These are phyloP conservation scores for Trichoderma sp. DNA, from an alignment of 2,329 filamentous ascomycete species.

Conservation along the genomic window DNA sequence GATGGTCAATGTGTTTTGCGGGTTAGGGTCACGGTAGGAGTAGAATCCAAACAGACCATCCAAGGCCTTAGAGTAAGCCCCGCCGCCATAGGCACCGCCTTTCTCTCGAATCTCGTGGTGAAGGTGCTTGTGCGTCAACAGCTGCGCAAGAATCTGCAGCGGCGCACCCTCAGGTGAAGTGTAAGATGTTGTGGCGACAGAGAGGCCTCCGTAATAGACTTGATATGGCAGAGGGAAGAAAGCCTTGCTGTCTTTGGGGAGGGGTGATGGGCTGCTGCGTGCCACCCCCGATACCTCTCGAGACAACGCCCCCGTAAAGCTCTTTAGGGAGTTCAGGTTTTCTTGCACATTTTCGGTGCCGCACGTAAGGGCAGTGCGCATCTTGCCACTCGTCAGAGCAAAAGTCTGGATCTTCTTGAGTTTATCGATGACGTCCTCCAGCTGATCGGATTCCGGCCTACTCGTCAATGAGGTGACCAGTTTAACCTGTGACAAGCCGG, in stretches of 20 bases:
- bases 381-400: slow-evolving; percentile 64
- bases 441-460: slow-evolving; percentile 63
- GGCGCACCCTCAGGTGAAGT: slow-evolving; percentile 70
- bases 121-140: slow-evolving; percentile 92
- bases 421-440: slow-evolving; percentile 74
- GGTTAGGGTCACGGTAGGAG: slow-evolving; percentile 95
- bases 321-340: slow-evolving; percentile 68
- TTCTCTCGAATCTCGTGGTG: slow-evolving; percentile 98
- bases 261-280: slow-evolving; percentile 30
- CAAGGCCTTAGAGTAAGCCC: slow-evolving; percentile 75
- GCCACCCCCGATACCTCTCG: slow-evolving; percentile 40
- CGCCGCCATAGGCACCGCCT: slow-evolving; percentile 91
- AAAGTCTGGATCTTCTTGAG: slow-evolving; percentile 81
- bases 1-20: slow-evolving; percentile 79
- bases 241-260: slow-evolving; percentile 60
- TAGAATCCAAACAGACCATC: slow-evolving; percentile 92
- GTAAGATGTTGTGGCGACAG: slow-evolving; percentile 81
- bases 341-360: slow-evolving; percentile 65
- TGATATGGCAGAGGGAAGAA: slow-evolving; percentile 96
- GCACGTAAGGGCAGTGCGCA: slow-evolving; percentile 84
- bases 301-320: slow-evolving; percentile 57
- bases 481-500: slow-evolving; percentile 86
- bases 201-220: slow-evolving; percentile 87
- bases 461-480: slow-evolving; percentile 76
- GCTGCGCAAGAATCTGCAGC: slow-evolving; percentile 82